Evolutionary conservation across 2,329 filamentous ascomycete genomes (phyloP).

Genomic region (Colletotrichum truncatum): DNA sequence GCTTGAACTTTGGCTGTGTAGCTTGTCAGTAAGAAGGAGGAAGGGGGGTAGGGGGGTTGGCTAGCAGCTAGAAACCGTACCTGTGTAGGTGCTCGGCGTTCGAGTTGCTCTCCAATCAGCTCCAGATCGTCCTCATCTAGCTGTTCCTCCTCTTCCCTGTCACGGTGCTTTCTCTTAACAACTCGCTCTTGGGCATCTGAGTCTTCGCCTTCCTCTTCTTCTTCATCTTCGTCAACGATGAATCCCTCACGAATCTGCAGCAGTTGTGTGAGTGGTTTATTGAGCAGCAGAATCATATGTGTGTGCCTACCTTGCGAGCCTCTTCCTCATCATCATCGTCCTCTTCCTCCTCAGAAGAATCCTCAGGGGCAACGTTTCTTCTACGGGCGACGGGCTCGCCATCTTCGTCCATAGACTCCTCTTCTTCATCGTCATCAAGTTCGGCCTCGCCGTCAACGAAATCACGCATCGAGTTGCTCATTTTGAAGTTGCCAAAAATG

Average conservation of each 20-base stretch:
- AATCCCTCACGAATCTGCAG: constrained; percentile 88
- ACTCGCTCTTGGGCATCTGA: constrained; percentile 62
- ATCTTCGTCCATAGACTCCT: constrained; percentile 84
- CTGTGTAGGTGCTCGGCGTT: constrained; percentile 74
- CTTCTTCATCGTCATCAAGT: constrained; percentile 85
- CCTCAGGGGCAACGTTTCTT: constrained; percentile 66
- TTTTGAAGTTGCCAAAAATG: constrained; percentile 39
- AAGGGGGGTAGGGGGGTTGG: not conserved
- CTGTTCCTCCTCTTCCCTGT: constrained; percentile 86
- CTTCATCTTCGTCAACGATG: constrained; percentile 92
- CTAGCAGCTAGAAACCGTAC: too few relatives aligned
- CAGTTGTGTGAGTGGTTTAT: constrained; percentile 18
- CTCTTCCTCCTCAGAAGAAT: constrained; percentile 92
- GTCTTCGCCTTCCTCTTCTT: constrained; percentile 72
- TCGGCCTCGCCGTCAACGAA: constrained; percentile 88
- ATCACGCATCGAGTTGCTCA: constrained; percentile 75
- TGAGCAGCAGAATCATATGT: constrained; percentile 10
- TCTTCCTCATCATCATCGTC: constrained; percentile 93
- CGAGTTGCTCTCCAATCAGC: constrained; percentile 85
- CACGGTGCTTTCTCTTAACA: constrained; percentile 76
- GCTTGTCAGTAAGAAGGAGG: constrained; percentile 32
- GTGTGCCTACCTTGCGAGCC: constrained; percentile 70
- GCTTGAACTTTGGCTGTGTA: constrained; percentile 87
- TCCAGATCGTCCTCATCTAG: constrained; percentile 97
- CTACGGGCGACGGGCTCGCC: constrained; percentile 60